Conservation (phyloP, 345 rosid genomes). For the Camelina hispida region DNA sequence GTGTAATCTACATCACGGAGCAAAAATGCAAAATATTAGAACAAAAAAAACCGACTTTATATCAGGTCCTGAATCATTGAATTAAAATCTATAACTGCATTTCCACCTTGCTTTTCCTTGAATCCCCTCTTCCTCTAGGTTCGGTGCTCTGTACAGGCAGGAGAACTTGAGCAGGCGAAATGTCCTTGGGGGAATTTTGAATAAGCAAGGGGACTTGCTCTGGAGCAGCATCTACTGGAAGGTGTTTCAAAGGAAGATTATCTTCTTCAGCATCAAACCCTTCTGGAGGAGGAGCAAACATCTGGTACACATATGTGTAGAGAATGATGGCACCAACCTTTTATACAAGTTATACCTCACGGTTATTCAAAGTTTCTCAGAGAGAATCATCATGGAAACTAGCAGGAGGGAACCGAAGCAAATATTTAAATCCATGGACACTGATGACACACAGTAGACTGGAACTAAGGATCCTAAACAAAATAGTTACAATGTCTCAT, state of each 20-base stretch:
- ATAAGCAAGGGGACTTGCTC: slow-evolving; percentile 76
- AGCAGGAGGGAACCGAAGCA: slow-evolving; percentile 23
- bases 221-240: slow-evolving; percentile 52
- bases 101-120: slow-evolving; percentile 67
- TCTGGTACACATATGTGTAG: slow-evolving; percentile 90
- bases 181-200: slow-evolving; percentile 49
- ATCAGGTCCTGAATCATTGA: not conserved
- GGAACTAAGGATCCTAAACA: slow-evolving; percentile 1
- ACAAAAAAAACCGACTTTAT: slow-evolving; percentile 8
- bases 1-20: slow-evolving; percentile 58
- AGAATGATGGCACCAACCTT: slow-evolving; percentile 99
- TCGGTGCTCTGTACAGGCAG: slow-evolving; percentile 53
- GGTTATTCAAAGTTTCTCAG: not conserved
- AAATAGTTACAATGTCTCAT: not conserved
- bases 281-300: slow-evolving; percentile 95
- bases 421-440: slow-evolving; percentile 18
- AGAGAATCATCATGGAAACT: slow-evolving; percentile 16
- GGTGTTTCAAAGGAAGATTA: slow-evolving; percentile 60
- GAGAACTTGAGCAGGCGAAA: slow-evolving; percentile 55
- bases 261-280: slow-evolving; percentile 73
- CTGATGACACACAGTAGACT: slow-evolving; percentile 6
- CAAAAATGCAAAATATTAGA: slow-evolving; percentile 34
- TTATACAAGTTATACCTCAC: slow-evolving; percentile 36
- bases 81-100: slow-evolving; percentile 16
- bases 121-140: slow-evolving; percentile 42